Evolutionary conservation across 176 grass and related monocot species (phyloP), one percentile per base, ranked within the genome.

Genomic region (Oryza longistaminata): DNA sequence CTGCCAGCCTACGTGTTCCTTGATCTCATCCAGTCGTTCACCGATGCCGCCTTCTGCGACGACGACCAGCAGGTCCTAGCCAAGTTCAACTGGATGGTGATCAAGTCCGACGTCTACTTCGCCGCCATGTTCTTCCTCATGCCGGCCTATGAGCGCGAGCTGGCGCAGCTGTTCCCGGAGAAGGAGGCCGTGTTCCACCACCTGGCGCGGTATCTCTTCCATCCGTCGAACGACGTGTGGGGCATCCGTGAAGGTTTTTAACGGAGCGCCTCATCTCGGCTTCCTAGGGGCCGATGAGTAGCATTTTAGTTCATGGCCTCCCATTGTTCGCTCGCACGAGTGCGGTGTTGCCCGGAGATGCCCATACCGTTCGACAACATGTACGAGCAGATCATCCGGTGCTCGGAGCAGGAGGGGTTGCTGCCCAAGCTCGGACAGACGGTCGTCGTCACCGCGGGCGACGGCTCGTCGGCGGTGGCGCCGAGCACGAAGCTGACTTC

Each of bases 101-200:
- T 94, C 40, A 93, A 91, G 85, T 94, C 95, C 8, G 90, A 97
- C 77, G 80, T 90, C 35, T 94, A 97, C 70, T 97, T 92, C 78
- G 88, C 82, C 15, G 26, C 92, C 11, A 44, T 66, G 21, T 73
- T 97, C 24, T 97, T 94, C 83, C 85, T 94, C 13, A 52, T 94
- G 35, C 86, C 83, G 9, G 45, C 74, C 43, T 94, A 87, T 75
- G 83, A 88, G 40, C 50, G 74, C 15, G 92, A 97, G 77, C 85
- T 97, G 12, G 49, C 19, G 7, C 80, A 46, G 58, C 58, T 97
- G 66, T 97, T 97, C 69, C 90, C 92, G 19, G 88, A 89, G 50
- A 92, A 87, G 71, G 88, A 87, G 25, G 83, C 86, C 22, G 89
- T 89, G 66, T 97, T 94, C 88, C 90, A 97, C 80, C 95, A 94